Evolutionary conservation across 169 alveolate species (phyloP).

Genomic region (Cryptosporidium canis): DNA sequence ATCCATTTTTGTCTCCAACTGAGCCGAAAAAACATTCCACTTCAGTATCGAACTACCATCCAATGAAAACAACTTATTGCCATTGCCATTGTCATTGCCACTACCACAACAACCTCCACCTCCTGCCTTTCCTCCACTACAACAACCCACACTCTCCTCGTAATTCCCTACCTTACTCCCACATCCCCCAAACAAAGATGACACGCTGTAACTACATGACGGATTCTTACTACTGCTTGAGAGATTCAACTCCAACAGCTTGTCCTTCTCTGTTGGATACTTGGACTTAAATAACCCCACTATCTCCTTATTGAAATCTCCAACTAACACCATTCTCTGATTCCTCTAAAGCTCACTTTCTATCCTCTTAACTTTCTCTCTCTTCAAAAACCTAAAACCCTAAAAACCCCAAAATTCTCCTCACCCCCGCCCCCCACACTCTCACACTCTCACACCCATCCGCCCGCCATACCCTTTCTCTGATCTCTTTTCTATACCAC

Average conservation of each 20-base stretch:
- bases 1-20: constrained; percentile 62
- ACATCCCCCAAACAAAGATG: not conserved
- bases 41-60: constrained; percentile 56
- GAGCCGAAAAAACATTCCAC: constrained; percentile 19
- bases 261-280: constrained; percentile 48
- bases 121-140: not conserved
- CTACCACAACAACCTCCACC: not conserved
- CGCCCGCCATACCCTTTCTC: not conserved
- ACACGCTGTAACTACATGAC: not conserved
- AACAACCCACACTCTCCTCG: not conserved
- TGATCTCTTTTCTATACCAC: not conserved
- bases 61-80: not conserved
- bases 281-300: constrained; percentile 30
- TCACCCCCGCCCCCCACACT: not conserved
- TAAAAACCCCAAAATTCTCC: not conserved
- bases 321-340: constrained; percentile 22
- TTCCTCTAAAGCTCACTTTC: not conserved
- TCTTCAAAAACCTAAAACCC: no score
- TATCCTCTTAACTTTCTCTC: not conserved
- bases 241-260: constrained; percentile 23
- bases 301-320: constrained; percentile 46
- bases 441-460: not conserved
- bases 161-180: not conserved
- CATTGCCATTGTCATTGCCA: not conserved
- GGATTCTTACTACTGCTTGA: constrained; percentile 54